A percentile compares a stretch with the other conserved stretches of the same genome.
These are phyloP conservation scores for Penicillium expansum DNA, from an alignment of 2,329 filamentous ascomycete genomes.

Conservation along the genomic window DNA sequence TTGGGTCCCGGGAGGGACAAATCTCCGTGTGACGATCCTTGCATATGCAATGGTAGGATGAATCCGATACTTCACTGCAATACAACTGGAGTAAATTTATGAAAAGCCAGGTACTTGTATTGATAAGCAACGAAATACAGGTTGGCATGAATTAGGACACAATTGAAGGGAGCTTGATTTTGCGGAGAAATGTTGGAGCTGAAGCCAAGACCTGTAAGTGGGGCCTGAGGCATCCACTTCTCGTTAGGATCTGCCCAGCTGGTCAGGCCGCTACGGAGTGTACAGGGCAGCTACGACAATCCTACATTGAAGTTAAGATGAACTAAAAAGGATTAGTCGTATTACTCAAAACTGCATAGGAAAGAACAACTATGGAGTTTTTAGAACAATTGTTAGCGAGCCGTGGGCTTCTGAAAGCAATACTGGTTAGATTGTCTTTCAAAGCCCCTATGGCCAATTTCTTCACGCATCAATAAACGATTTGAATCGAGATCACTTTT, in stretches of 20 bases:
- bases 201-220: slow-evolving; percentile 11
- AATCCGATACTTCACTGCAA: not conserved
- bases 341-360: slow-evolving; percentile 13
- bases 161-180: slow-evolving; percentile 1
- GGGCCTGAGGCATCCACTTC: slow-evolving; percentile 13
- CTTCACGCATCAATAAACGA: not conserved
- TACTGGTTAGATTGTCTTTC: not conserved
- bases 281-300: not conserved
- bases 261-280: not conserved
- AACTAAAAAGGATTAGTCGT: not conserved
- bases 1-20: slow-evolving; percentile 26
- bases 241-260: not conserved
- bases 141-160: not conserved
- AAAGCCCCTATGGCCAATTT: not conserved
- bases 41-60: slow-evolving; percentile 6
- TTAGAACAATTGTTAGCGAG: slow-evolving; percentile 1
- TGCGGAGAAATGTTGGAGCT: slow-evolving; percentile 17
- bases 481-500: slow-evolving; percentile 20
- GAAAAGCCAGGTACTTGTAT: not conserved
- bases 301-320: not conserved
- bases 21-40: slow-evolving; percentile 19
- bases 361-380: not conserved
- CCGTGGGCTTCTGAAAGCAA: not conserved
- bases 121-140: not conserved
- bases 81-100: not conserved